phyloP scores from a whole-genome alignment of 257 asterid genomes.

The Primulina eburnea region DNA sequence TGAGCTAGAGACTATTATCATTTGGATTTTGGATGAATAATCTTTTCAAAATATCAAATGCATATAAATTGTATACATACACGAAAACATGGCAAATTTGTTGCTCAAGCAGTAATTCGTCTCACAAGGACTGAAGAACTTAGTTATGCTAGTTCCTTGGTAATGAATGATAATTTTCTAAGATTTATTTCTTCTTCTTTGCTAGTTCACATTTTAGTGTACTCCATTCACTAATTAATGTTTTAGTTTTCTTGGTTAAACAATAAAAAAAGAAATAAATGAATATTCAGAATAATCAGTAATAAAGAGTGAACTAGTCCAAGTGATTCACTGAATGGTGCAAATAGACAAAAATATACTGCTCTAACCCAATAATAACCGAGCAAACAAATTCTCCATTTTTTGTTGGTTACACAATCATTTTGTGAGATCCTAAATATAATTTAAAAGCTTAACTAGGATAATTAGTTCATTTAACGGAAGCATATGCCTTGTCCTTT shows the following conservation, averaged over 20 bases:
- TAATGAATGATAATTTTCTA: not conserved
- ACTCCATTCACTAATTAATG: not conserved
- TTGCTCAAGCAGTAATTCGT: constrained; percentile 3
- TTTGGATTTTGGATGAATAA: too few species aligned
- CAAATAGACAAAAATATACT: not conserved
- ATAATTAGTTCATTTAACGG: constrained; percentile 12
- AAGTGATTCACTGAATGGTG: not conserved
- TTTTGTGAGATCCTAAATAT: constrained; percentile 14
- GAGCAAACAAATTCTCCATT: constrained; percentile 10
- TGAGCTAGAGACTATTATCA: too few species aligned
- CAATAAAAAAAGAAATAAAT: too few species aligned
- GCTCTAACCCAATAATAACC: constrained; percentile 12
- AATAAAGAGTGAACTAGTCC: not conserved
- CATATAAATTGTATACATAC: too few species aligned
- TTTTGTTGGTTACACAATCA: not conserved
- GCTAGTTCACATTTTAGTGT: not conserved
- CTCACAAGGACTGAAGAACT: not conserved
- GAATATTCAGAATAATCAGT: not conserved
- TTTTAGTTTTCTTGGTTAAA: not conserved
- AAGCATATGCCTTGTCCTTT: constrained; percentile 7
- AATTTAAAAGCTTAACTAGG: constrained; percentile 16
- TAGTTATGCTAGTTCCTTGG: not conserved
- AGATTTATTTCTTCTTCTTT: not conserved
- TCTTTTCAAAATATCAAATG: too few species aligned
- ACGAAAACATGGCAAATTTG: not conserved